Base-by-base conservation (phyloP, 164 flowering plant species). In the Annona squamosa region DNA sequence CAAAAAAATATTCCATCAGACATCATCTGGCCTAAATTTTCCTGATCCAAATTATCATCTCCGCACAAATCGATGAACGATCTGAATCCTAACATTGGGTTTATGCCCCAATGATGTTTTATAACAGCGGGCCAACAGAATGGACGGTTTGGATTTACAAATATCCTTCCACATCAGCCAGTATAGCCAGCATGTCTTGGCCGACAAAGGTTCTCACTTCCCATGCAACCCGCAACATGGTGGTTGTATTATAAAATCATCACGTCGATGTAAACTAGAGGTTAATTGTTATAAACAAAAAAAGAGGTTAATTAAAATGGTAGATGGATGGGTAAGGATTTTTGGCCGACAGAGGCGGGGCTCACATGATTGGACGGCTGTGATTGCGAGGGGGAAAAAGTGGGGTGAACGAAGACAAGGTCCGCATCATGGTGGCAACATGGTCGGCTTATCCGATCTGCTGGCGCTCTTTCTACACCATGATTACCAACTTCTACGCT, bases 401-500 rank as follows among this genome's bases (percentile, higher is more conserved):
- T 37, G 37, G 37, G 37, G 37, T 48, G 52, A 76, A 72, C 47
- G 69, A 78, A 18, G 70, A 46, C 68, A 62, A 78, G 13, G 59
- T 52, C 59, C 59, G 13, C 72, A 71, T 72, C 65, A 26, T 66
- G 67, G 42, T 2, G 64, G 70, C 69, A 78, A 75, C 57, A 75
- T 73, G 81, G 83, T 81, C 84, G 84, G 84, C 81, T 76, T 75
- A 78, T 72, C 79, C 73, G 78, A 81, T 77, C 78, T 67, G 56
- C 76, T 74, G 68, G 44, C 63, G 52, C 17, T 46, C 47, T 57
- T 26, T 13, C 68, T 65, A 46, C 68, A 65, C 77, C 79, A 75
- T 80, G 78, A 75, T 78, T 78, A 76, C 81, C 82, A 84, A 79
- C 68, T 82, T 84, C 80, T 80, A 79, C 85, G 84, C 81, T 79